These are phyloP conservation scores for Daedaleopsis nitida DNA, from an alignment of 768 basidiomycete species.

Conservation along the genomic window DNA sequence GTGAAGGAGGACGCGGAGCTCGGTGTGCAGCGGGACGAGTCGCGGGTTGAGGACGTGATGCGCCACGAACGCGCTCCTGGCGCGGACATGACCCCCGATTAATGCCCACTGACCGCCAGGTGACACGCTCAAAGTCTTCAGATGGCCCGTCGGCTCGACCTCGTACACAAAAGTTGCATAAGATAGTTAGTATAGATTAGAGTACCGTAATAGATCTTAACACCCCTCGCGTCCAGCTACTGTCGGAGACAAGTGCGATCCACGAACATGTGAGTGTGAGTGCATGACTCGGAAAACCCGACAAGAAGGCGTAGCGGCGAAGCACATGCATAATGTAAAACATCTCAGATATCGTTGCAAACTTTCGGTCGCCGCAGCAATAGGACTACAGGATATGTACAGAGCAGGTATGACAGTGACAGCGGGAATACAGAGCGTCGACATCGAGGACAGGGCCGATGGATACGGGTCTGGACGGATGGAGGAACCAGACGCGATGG, in stretches of 20 bases:
- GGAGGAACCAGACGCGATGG: constrained; percentile 11
- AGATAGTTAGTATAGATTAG: not conserved
- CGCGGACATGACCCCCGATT: constrained; percentile 18
- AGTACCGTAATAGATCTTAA: not conserved
- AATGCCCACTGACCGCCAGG: not conserved
- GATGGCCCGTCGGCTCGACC: not conserved
- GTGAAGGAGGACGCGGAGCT: constrained; percentile 29
- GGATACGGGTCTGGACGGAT: not conserved
- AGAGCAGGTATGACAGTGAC: constrained; percentile 18
- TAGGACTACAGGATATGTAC: constrained; percentile 21
- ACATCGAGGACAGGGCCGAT: not conserved
- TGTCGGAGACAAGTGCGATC: not conserved
- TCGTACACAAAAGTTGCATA: constrained; percentile 5
- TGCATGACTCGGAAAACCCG: too few species aligned
- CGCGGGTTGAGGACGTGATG: constrained; percentile 44
- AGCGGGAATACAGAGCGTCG: constrained; percentile 20
- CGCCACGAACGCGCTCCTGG: constrained; percentile 20
- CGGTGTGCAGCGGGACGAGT: constrained; percentile 51
- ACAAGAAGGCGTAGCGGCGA: too few species aligned
- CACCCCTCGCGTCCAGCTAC: not conserved
- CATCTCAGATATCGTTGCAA: not conserved
- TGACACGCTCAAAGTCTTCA: too few species aligned
- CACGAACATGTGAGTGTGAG: not conserved
- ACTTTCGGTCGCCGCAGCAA: not conserved
- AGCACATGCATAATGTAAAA: not conserved